A percentile compares a stretch with the other conserved stretches of the same genome.
phyloP scores from a whole-genome alignment of 2,329 filamentous ascomycete genomes.

The Hypoxylon sp. region DNA sequence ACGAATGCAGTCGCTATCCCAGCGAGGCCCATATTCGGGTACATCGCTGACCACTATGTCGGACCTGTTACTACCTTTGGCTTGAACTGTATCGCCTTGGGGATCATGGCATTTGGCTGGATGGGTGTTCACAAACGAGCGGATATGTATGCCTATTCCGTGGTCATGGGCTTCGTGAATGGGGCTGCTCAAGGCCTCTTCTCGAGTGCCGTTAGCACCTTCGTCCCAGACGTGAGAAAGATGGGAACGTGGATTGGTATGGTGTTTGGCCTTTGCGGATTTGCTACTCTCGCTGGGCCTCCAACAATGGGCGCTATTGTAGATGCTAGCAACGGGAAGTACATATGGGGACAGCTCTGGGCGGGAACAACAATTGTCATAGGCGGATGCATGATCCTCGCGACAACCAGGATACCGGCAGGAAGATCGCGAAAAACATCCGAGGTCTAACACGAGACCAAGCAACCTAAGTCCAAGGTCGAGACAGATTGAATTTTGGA shows the following conservation, averaged over 20 bases:
- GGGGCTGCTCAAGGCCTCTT: slow-evolving; percentile 48
- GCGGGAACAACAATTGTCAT: slow-evolving; percentile 43
- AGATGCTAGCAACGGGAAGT: slow-evolving; percentile 43
- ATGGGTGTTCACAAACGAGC: slow-evolving; percentile 59
- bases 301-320: slow-evolving; percentile 49
- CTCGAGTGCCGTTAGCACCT: slow-evolving; percentile 42
- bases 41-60: slow-evolving; percentile 67
- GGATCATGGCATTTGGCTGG: slow-evolving; percentile 69
- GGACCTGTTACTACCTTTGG: slow-evolving; percentile 71
- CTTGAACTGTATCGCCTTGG: slow-evolving; percentile 59
- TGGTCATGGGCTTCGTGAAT: slow-evolving; percentile 47
- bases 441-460: slow-evolving; percentile 1
- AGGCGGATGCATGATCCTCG: slow-evolving; percentile 28
- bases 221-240: slow-evolving; percentile 43
- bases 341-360: slow-evolving; percentile 46
- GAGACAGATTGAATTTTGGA: slow-evolving; percentile 1
- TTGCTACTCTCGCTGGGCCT: slow-evolving; percentile 48
- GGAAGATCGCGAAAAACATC: slow-evolving; percentile 7
- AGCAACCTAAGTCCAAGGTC: not conserved
- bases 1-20: slow-evolving; percentile 71
- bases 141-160: slow-evolving; percentile 46
- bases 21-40: slow-evolving; percentile 68
- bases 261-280: slow-evolving; percentile 45
- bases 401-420: slow-evolving; percentile 22
- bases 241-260: slow-evolving; percentile 51